These are phyloP conservation scores for Dalbergia oliveri DNA, from an alignment of 306 rosid species.

Conservation along the genomic window DNA sequence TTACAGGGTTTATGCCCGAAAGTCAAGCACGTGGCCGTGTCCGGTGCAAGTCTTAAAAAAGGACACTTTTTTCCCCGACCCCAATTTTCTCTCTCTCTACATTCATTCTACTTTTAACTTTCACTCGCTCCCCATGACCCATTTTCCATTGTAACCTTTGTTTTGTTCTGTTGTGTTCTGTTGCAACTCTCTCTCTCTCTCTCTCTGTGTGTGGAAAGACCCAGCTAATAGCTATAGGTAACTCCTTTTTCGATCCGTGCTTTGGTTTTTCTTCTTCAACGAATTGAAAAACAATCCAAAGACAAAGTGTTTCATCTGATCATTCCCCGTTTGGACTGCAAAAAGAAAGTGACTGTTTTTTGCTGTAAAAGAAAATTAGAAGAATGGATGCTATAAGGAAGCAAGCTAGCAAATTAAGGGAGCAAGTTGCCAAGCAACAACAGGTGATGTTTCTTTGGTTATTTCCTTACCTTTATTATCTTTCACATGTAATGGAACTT, in stretches of 20 bases:
- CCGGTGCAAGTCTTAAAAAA: slow-evolving; percentile 20
- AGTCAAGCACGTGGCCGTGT: slow-evolving; percentile 47
- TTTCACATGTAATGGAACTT: neutral
- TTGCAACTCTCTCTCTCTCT: slow-evolving; percentile 24
- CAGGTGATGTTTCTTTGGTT: slow-evolving; percentile 59
- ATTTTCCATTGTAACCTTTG: slow-evolving; percentile 10
- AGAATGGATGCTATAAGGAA: slow-evolving; percentile 85
- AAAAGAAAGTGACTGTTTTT: slow-evolving; percentile 35
- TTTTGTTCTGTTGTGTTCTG: neutral
- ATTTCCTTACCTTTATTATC: neutral
- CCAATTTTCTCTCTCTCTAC: slow-evolving; percentile 19
- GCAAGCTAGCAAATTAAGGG: slow-evolving; percentile 91
- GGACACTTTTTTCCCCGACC: slow-evolving; percentile 12
- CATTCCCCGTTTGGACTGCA: slow-evolving; percentile 24
- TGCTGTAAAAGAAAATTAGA: neutral
- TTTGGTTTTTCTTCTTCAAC: neutral
- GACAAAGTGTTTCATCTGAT: slow-evolving; percentile 22
- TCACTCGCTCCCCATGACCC: slow-evolving; percentile 4
- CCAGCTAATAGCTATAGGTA: slow-evolving; percentile 1
- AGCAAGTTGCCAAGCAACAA: slow-evolving; percentile 93
- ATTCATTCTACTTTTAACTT: slow-evolving; percentile 31
- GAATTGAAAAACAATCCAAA: slow-evolving; percentile 9
- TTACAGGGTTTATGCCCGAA: neutral
- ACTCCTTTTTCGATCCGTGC: slow-evolving; percentile 15
- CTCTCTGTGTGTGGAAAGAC: slow-evolving; percentile 18